Percentiles rank a stretch among this genome's conserved stretches.
These are phyloP conservation scores for Phyllosticta paracitricarpa DNA, from an alignment of 2,329 filamentous ascomycete genomes.

Conservation along the genomic window DNA sequence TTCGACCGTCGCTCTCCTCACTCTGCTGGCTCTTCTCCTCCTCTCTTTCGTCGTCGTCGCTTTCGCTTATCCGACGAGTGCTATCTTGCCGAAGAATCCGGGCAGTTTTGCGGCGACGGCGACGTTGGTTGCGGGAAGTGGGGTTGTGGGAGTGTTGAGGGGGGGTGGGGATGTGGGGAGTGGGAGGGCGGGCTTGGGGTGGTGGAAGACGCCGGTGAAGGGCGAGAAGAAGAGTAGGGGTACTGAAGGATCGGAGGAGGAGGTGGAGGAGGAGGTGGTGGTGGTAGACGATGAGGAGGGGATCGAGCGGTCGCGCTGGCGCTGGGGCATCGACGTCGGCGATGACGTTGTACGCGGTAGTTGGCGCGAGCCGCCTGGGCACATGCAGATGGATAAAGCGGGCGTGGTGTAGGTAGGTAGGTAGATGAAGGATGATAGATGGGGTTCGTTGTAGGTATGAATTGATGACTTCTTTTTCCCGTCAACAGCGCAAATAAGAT, in stretches of 20 bases:
- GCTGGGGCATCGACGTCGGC: constrained; percentile 9
- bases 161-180: neutral
- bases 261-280: neutral
- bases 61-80: neutral
- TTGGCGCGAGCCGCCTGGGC: neutral
- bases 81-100: constrained; percentile 2
- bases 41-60: neutral
- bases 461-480: no score
- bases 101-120: neutral
- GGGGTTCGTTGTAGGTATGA: no score
- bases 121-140: neutral
- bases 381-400: no score
- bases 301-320: neutral
- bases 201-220: neutral
- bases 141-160: neutral
- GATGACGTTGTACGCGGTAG: neutral
- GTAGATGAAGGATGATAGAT: no score
- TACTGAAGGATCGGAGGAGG: neutral
- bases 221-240: neutral
- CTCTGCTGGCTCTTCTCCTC: neutral
- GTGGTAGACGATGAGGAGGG: neutral
- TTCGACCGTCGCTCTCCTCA: neutral
- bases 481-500: no score
- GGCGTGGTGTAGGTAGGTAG: no score
- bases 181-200: neutral